Evolutionary conservation across 306 rosid species (phyloP), one percentile per base, ranked within the genome.

Genomic region (Gastrolobium villosum): DNA sequence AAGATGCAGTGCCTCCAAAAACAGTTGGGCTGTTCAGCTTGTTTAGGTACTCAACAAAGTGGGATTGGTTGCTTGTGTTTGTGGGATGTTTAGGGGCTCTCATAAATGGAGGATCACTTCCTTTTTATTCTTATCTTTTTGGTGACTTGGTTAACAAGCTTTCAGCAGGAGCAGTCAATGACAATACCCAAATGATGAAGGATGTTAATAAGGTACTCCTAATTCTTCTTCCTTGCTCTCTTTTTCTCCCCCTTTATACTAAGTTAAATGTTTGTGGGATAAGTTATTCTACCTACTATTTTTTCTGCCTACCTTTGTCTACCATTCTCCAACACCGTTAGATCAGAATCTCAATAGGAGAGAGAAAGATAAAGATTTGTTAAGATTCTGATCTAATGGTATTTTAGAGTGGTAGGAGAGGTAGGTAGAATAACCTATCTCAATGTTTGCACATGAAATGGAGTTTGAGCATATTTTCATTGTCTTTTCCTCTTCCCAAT

Each of bases 91-190:
- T 92, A 37, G 98, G 97, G 57, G 96, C 97, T 41, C 85, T 92
- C 56, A 86, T 94, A 40, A 90, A 94, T 80, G 97, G 98, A 15
- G 98, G 97, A 11, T 86, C 98, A 72, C 97, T 92, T 77, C 98
- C 97, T 70, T 89, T 81, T 81, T 94, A 88, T 80, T 94, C 98
- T 44, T 82, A 53, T 83, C 85, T 94, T 72, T 92, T 90, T 46
- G 98, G 98, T 10, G 5, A 76, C n/a, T 82, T 92, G 79, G 92
- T 87, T 56, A 87, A 84, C 50, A 89, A 90, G 85, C 86, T 94
- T 83, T 87, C 90, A 15, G 1, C 2, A 39, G 91, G 88, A 76
- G 70, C 72, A 2, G 20, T 6, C 3, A 39, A 49, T 32, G 80
- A 81, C 65, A 84, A 87, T 63, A 15, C 3, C 0, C 84, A 65